Conservation (phyloP, 257 asterid genomes). For the Rubia yunnanensis region DNA sequence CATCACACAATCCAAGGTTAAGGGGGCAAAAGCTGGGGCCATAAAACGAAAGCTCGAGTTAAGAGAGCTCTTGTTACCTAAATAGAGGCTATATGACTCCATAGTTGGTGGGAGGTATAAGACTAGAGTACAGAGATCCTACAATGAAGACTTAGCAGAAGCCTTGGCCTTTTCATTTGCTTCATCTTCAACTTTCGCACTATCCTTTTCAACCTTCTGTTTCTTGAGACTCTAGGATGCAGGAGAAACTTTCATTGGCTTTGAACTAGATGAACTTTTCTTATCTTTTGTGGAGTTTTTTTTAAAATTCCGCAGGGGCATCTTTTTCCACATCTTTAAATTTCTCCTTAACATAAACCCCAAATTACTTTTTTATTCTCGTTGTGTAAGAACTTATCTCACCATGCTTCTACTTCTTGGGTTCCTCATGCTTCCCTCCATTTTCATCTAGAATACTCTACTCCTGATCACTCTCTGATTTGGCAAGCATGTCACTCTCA, state of each 20-base stretch:
- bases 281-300: conserved; percentile 32
- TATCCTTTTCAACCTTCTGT: conserved; percentile 40
- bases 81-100: too few relatives aligned
- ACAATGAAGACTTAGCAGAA: conserved; percentile 32
- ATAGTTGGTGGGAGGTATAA: too few relatives aligned
- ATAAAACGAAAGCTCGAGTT: too few relatives aligned
- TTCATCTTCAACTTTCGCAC: conserved; percentile 28
- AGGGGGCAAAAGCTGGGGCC: too few relatives aligned
- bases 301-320: conserved; percentile 35
- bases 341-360: conserved; percentile 21
- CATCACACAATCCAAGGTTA: too few relatives aligned
- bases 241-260: conserved; percentile 39
- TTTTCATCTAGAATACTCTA: conserved; percentile 22
- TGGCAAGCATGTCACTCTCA: conserved; percentile 23
- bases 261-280: conserved; percentile 36
- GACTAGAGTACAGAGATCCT: too few relatives aligned
- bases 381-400: conserved; percentile 39
- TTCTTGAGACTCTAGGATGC: conserved; percentile 33
- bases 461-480: conserved; percentile 45
- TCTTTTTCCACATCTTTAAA: conserved; percentile 39
- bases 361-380: conserved; percentile 36
- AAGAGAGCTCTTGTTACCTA: too few relatives aligned
- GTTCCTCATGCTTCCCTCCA: conserved; percentile 26
- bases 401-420: conserved; percentile 24
- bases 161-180: conserved; percentile 40